Base-by-base conservation (phyloP, 768 basidiomycete genomes). In the Melanogaster broomeanus region DNA sequence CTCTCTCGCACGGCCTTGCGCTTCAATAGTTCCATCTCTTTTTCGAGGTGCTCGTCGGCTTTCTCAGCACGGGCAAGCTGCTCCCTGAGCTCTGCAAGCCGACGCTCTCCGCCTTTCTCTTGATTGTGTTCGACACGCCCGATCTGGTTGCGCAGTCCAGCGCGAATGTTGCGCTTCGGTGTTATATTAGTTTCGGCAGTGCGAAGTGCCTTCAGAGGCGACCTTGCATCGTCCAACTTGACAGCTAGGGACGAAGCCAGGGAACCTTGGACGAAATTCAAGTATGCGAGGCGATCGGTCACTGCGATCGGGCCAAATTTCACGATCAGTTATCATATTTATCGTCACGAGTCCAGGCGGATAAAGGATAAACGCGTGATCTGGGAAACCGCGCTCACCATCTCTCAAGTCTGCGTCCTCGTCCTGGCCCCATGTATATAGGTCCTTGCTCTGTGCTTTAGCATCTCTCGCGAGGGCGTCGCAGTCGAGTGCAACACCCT, bases 371-470 rank as follows among this genome's bases (percentile, higher is more conserved):
- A 45, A 42, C 27, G 7, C 38, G 24, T 41, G 57, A 46, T 41
- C 40, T 42, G 10, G 45, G 31, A 51, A 30, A 51, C 30, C 13
- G n/a, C 31, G 43, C 77, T 40, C 49, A 85, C 88, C 87, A 72
- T 91, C 91, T 61, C 82, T 90, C 65, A 93, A 53, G 73, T 93
- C 91, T 18, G 79, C 75, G 6, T 71, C 67, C 60, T 92, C 86
- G 1, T 64, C 61, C 65, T 92, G 90, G 12, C 91, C 90, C 90
- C 90, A 93, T 13, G 80, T 81, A 60, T 90, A 93, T 22, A 93
- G 72, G 53, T 93, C 92, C 69, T 92, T 93, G 77, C 88, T 89
- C 63, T 85, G 83, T 1, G 79, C 71, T 63, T 91, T 85, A 8
- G 77, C 62, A 60, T 90, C 84, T 57, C 86, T 81, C 3, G 83